These are phyloP conservation scores for Umbilicus rupestris DNA, from an alignment of 164 flowering plant genomes.

Conservation along the genomic window DNA sequence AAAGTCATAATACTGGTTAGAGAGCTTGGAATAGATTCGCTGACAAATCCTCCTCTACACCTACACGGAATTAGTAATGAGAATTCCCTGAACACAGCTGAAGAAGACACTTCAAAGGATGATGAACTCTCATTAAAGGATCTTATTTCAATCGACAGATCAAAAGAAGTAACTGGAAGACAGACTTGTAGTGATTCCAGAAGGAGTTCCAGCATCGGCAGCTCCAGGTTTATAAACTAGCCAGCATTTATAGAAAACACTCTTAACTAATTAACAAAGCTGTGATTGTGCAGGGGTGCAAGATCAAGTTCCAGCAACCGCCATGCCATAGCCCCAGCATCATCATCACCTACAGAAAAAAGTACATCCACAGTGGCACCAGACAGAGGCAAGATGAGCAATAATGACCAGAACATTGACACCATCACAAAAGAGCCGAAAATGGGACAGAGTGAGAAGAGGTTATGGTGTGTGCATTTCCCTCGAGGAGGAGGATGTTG, in stretches of 20 bases:
- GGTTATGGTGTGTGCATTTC: conserved; percentile 2
- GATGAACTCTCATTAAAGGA: conserved; percentile 3
- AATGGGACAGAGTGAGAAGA: not conserved
- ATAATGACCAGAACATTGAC: conserved; percentile 2
- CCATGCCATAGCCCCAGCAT: not conserved
- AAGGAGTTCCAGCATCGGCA: not conserved
- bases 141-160: not conserved
- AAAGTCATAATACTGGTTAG: conserved; percentile 2
- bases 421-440: not conserved
- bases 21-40: conserved; percentile 4
- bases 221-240: not conserved
- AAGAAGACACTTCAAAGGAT: conserved; percentile 6
- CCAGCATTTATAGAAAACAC: not conserved
- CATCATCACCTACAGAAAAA: not conserved
- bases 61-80: not conserved
- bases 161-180: not conserved
- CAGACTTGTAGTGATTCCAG: not conserved
- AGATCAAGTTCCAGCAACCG: conserved; percentile 5
- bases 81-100: not conserved
- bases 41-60: not conserved
- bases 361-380: not conserved
- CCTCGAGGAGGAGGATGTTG: not conserved
- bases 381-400: not conserved
- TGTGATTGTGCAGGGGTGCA: not conserved
- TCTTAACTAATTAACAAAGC: not conserved